Percentiles rank a stretch among this genome's conserved stretches.
Conservation (phyloP, 306 rosid genomes). For the Malus sieversii region DNA sequence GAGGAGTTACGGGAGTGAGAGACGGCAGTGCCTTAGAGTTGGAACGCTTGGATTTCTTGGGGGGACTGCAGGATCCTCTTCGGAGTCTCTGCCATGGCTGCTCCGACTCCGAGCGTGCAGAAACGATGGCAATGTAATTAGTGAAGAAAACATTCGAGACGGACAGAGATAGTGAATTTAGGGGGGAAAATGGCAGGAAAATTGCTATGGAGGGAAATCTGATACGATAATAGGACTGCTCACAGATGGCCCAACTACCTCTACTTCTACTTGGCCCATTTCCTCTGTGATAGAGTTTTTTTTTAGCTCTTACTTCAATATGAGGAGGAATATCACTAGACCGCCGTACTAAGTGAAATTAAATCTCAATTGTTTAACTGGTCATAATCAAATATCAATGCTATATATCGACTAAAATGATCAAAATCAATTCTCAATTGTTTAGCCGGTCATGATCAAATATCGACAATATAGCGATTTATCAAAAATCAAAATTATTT, state of each 20-base stretch:
- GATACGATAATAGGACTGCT: neutral
- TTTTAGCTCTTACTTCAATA: no score
- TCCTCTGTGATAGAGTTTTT: no score
- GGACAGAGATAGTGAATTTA: no score
- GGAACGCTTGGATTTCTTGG: slow-evolving; percentile 27
- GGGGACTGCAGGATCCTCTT: slow-evolving; percentile 31
- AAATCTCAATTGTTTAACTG: no score
- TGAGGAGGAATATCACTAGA: no score
- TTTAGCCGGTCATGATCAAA: no score
- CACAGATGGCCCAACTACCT: neutral
- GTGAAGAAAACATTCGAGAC: neutral
- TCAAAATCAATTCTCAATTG: no score
- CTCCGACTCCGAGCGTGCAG: neutral
- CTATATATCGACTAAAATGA: no score
- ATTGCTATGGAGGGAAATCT: neutral
- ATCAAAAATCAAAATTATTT: no score
- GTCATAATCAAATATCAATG: no score
- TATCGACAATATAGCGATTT: no score
- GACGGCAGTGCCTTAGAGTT: slow-evolving; percentile 25
- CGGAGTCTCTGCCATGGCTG: slow-evolving; percentile 61
- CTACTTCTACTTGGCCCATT: neutral
- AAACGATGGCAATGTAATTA: neutral
- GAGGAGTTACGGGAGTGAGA: slow-evolving; percentile 44
- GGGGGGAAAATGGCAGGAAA: neutral
- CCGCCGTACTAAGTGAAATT: no score